Evolutionary conservation across 2,329 filamentous ascomycete species (phyloP).

Genomic region (Coniochaeta pulveracea): DNA sequence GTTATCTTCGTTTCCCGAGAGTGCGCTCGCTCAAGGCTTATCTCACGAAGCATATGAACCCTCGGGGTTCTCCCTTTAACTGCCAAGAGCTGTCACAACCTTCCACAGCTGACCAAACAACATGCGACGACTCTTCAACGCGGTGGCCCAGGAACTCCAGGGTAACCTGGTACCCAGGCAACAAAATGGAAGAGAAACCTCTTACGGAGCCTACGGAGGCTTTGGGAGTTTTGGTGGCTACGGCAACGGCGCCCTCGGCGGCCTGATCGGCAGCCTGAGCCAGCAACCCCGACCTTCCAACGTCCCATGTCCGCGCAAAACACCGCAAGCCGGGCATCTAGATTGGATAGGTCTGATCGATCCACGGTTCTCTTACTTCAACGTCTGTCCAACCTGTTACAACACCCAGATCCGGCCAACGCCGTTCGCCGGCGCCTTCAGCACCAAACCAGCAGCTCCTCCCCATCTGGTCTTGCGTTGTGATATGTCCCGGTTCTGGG

Average conservation of each 20-base stretch:
- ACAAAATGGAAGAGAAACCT: neutral
- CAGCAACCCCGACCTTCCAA: neutral
- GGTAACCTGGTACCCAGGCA: slow-evolving; percentile 1
- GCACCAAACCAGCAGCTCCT: slow-evolving; percentile 5
- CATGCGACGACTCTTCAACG: slow-evolving; percentile 3
- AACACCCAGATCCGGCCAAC: slow-evolving; percentile 7
- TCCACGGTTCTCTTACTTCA: slow-evolving; percentile 6
- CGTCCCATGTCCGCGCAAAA: slow-evolving; percentile 7
- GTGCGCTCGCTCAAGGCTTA: too few species aligned
- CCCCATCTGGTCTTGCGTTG: slow-evolving; percentile 5
- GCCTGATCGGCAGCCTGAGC: neutral
- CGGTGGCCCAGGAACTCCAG: slow-evolving; percentile 3
- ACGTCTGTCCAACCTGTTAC: slow-evolving; percentile 9
- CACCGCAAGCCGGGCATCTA: slow-evolving; percentile 5
- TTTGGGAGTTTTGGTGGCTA: slow-evolving; percentile 1
- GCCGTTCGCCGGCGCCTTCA: slow-evolving; percentile 6
- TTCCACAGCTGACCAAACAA: too few species aligned
- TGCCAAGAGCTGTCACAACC: too few species aligned
- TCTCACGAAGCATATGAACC: too few species aligned
- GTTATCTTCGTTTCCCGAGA: too few species aligned
- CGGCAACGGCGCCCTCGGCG: neutral
- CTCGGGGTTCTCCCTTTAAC: too few species aligned
- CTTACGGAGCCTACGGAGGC: slow-evolving; percentile 3
- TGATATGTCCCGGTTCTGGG: slow-evolving; percentile 9
- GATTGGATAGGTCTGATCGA: slow-evolving; percentile 8